Conservation (phyloP, 805 yeast species). For the Maudiozyma serrabonitensis region DNA sequence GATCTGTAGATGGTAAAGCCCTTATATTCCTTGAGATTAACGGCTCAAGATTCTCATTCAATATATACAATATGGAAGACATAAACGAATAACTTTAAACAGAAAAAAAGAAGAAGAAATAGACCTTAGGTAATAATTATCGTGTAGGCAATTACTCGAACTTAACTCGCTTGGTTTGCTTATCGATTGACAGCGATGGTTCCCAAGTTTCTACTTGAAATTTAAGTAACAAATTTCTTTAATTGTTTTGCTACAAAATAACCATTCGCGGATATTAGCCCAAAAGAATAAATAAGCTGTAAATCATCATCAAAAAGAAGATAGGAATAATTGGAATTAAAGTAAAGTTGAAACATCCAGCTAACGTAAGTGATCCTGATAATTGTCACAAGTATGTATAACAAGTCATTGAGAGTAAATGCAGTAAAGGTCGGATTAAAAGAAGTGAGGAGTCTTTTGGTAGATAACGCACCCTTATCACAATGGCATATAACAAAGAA, state of each 20-base stretch:
- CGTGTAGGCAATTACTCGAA: too few relatives aligned
- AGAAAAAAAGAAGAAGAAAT: too few relatives aligned
- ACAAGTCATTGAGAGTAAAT: conserved; percentile 27
- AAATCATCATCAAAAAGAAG: too few relatives aligned
- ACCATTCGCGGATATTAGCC: too few relatives aligned
- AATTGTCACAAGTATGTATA: conserved; percentile 27
- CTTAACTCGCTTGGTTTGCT: too few relatives aligned
- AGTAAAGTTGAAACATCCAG: too few relatives aligned
- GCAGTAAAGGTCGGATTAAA: conserved; percentile 22
- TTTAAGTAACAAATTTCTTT: neutral
- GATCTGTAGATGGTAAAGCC: conserved; percentile 17
- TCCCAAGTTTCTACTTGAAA: neutral
- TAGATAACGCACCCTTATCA: neutral
- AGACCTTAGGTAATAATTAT: too few relatives aligned
- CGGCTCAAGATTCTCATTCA: conserved; percentile 25
- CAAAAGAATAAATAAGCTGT: too few relatives aligned
- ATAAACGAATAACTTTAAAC: conserved; percentile 1
- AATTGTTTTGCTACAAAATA: neutral
- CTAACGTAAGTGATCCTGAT: neutral
- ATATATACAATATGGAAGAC: conserved; percentile 12
- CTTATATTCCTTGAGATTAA: conserved; percentile 20
- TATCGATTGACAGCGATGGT: too few relatives aligned
- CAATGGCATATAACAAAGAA: conserved; percentile 1
- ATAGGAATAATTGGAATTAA: too few relatives aligned
- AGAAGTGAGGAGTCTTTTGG: conserved; percentile 17